Base-by-base conservation (phyloP, 2,329 filamentous ascomycete genomes). In the Diplodia seriata region DNA sequence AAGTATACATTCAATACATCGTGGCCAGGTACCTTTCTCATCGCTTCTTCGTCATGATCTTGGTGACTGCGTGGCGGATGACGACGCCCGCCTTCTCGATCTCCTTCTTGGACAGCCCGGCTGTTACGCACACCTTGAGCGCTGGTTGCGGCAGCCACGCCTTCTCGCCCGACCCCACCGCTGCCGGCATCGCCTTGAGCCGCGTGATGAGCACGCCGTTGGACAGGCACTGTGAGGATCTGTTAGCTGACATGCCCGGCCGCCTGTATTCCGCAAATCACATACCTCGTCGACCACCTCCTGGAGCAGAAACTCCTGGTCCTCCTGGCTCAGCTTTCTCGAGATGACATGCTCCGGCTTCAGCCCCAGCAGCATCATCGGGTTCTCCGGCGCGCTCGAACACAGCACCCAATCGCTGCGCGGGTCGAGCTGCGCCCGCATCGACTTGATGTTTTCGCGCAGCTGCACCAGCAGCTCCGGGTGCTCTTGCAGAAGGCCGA, bases 231-330 rank as follows among this genome's bases (percentile, higher is more conserved):
- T 97, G 36, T 38, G 6, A 33, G 63, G 61, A 4, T 26, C 3
- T 3, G 63, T 76, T 69, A 75, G 70, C 51, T n/a, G 14, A 49
- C 49, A 54, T 23, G 12, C 18, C 36, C 18, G 68, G 26, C 26
- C 26, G 26, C 36, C 18, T 68, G 73, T 65, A 23, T 47, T 54
- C 14, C 54, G 8, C 51, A 38, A 29, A 9, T 57, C 38, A 78
- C 87, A 74, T 85, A 96, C 94, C 90, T 99, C 95, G 69, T 99
- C 96, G n/a, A 97, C 93, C 71, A 92, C 90, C 74, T 99, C 95
- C 75, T 96, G 90, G 68, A 99, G 81, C 20, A 98, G 79, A 68
- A 88, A 86, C 74, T 97, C 93, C 80, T 98, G 93, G 70, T 97
- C 94, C 40, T 90, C 86, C 11, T 87, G 78, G 15, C 83, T 87